Evolutionary conservation across 352 stramenopile genomes (phyloP), one percentile per base, ranked within the genome.

Genomic region (Phytophthora sojae): DNA sequence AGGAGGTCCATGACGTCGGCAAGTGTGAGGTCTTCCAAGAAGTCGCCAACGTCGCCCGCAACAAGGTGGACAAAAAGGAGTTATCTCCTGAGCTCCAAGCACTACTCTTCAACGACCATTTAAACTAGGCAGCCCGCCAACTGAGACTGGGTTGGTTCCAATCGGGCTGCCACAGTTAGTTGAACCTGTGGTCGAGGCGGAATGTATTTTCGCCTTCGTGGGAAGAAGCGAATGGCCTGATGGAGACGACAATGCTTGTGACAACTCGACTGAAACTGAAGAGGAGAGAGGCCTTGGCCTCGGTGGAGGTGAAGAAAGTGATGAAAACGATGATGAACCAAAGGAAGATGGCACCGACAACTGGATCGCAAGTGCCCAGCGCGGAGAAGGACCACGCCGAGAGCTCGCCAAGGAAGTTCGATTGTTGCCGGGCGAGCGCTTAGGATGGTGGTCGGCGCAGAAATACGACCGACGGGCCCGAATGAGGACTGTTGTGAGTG

Each of bases 141-240:
- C 45, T 53, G 45, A 53, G 26, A 53, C 45, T 53, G 45, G 45
- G 45, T 53, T 53, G 50, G 64, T 57, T 4, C 35, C 7, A n/a
- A 56, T 35, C 19, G 61, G 52, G 39, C 37, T 61, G 23, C 26
- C 35, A 61, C 61, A 61, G 61, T 61, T 68, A 68, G 25, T 26
- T 4, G 59, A 59, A 14, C 35, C 47, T 14, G n/a, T 45, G 17
- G 1, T 53, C 14, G 45, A 53, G 14, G 45, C 45, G 7, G n/a
- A 53, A 15, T 53, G 45, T 26, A 53, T 53, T 26, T 25, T 29
- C 45, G 45, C 42, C 6, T 49, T 19, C 4, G 42, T 49, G 42
- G 45, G 35, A 19, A 53, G 26, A 19, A 29, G 45, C 45, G 17
- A 53, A 53, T 53, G 45, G 44, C 19, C 45, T 14, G 44, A 50